Conservation (phyloP, 805 yeast genomes). For the Kurtzmaniella cleridarum region DNA sequence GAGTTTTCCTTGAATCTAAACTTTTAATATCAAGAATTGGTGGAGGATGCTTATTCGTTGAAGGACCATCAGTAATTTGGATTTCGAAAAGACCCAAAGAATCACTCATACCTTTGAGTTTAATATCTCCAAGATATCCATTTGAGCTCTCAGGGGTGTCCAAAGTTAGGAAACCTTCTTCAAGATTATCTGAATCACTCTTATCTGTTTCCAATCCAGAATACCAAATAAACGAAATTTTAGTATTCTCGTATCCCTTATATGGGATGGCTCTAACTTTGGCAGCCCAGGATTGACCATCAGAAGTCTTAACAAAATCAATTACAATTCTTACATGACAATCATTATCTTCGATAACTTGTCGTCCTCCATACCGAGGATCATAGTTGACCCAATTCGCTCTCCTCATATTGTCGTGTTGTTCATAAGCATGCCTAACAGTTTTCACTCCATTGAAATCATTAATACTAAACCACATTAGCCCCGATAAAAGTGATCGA, state of each 20-base stretch:
- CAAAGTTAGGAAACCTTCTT: conserved; percentile 19
- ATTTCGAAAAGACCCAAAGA: conserved; percentile 66
- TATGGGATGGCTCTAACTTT: conserved; percentile 64
- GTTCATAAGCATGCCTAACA: conserved; percentile 73
- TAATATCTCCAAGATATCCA: conserved; percentile 34
- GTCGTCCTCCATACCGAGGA: conserved; percentile 82
- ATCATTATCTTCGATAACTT: conserved; percentile 63
- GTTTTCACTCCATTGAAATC: conserved; percentile 45
- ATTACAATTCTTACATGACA: conserved; percentile 59
- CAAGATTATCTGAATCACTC: conserved; percentile 7
- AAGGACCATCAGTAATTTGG: conserved; percentile 52
- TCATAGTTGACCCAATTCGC: conserved; percentile 89
- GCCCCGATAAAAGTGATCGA: conserved; percentile 65
- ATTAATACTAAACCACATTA: conserved; percentile 82
- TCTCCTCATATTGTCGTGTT: conserved; percentile 58
- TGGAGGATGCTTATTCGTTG: conserved; percentile 39
- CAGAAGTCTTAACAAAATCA: conserved; percentile 68
- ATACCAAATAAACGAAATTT: conserved; percentile 70
- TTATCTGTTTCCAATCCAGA: conserved; percentile 56
- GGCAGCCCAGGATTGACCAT: conserved; percentile 76
- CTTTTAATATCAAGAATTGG: conserved; percentile 25
- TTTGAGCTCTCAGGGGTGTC: conserved; percentile 10
- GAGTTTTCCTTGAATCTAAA: conserved; percentile 55
- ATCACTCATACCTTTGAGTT: conserved; percentile 42
- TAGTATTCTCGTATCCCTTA: conserved; percentile 39